These are phyloP conservation scores for Scheffersomyces illinoinensis DNA, from an alignment of 1,139 yeast genomes.

Conservation along the genomic window DNA sequence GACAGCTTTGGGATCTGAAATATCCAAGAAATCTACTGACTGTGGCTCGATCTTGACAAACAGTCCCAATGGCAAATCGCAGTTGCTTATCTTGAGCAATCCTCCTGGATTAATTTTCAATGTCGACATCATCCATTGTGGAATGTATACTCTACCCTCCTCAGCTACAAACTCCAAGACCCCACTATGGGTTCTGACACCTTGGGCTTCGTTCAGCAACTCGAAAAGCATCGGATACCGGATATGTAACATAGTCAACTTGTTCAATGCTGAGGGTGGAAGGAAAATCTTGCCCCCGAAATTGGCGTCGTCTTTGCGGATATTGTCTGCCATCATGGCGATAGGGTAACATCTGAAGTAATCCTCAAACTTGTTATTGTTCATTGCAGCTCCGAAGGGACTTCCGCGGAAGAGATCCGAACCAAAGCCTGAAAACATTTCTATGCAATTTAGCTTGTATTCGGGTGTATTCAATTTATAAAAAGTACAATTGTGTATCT, in stretches of 20 bases:
- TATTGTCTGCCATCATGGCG: constrained; percentile 83
- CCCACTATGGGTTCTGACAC: constrained; percentile 76
- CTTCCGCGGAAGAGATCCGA: constrained; percentile 41
- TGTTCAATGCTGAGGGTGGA: constrained; percentile 91
- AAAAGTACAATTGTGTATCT: not conserved
- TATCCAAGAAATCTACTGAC: constrained; percentile 87
- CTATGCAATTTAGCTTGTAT: constrained; percentile 9
- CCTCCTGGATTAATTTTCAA: constrained; percentile 75
- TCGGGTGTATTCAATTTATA: not conserved
- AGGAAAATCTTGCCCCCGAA: constrained; percentile 95
- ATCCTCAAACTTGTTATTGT: constrained; percentile 58
- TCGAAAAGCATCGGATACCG: constrained; percentile 96
- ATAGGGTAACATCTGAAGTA: constrained; percentile 91
- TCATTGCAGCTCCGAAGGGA: constrained; percentile 30
- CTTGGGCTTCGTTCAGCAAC: constrained; percentile 65
- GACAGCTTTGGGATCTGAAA: constrained; percentile 95
- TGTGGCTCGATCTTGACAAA: constrained; percentile 97
- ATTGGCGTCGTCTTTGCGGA: constrained; percentile 78
- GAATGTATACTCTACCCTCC: constrained; percentile 92
- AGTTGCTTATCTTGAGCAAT: constrained; percentile 68
- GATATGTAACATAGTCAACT: constrained; percentile 80
- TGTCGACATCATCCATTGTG: constrained; percentile 96
- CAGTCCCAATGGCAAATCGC: constrained; percentile 81
- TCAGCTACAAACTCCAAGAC: constrained; percentile 96
- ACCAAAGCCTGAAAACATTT: constrained; percentile 50